Percentiles rank a stretch among this genome's conserved stretches.
phyloP scores from a whole-genome alignment of 2,329 filamentous ascomycete genomes.

The Exophiala sideris region DNA sequence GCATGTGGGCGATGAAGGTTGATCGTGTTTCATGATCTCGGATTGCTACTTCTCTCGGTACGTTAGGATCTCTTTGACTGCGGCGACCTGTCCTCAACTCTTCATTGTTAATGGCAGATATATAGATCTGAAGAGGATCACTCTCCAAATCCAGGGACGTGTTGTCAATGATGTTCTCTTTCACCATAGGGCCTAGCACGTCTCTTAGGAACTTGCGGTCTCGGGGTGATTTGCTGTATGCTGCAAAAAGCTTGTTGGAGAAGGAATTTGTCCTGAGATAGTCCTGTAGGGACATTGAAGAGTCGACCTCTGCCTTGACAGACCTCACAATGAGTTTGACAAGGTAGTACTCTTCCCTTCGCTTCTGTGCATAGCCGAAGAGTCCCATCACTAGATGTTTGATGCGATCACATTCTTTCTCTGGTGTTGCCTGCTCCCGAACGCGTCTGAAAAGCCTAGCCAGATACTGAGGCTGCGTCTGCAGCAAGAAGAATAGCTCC shows the following conservation, averaged over 20 bases:
- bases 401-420: constrained; percentile 89
- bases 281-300: constrained; percentile 70
- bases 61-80: constrained; percentile 75
- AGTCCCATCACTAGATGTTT: constrained; percentile 94
- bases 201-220: constrained; percentile 91
- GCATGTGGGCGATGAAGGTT: constrained; percentile 89
- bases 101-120: constrained; percentile 93
- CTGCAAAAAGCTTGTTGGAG: constrained; percentile 80
- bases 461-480: constrained; percentile 94
- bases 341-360: constrained; percentile 93
- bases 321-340: constrained; percentile 82
- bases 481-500: constrained; percentile 93
- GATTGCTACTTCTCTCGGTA: constrained; percentile 91
- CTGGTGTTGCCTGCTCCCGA: constrained; percentile 76
- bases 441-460: constrained; percentile 81
- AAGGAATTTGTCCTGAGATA: constrained; percentile 88
- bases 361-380: constrained; percentile 95
- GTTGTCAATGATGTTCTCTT: constrained; percentile 90
- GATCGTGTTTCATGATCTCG: constrained; percentile 88
- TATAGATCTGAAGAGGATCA: constrained; percentile 95
- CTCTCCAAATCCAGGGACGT: constrained; percentile 88
- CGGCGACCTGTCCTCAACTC: constrained; percentile 86
- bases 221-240: constrained; percentile 84
- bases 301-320: constrained; percentile 79
- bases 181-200: constrained; percentile 77